Evolutionary conservation across 1,284 basidiomycete species (phyloP), one percentile per base, ranked within the genome.

Genomic region (Cutaneotrichosporon mucoides): DNA sequence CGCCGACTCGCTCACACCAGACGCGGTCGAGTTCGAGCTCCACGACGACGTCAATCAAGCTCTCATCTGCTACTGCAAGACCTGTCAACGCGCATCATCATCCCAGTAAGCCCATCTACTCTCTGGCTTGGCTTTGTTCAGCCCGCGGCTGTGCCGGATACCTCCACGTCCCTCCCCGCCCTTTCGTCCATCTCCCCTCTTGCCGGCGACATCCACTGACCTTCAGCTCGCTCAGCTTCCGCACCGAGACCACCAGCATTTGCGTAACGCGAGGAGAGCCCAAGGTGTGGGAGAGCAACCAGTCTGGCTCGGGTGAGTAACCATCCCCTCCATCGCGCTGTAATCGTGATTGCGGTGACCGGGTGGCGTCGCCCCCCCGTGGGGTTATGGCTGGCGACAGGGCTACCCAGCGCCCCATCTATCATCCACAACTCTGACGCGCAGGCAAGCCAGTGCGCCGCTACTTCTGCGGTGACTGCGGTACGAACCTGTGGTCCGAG

Each of bases 391-490:
- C 16, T 4, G 44, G 16, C 15, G 16, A 16, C 16, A 12, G 13
- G 4, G 16, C 15, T 11, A 44, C 6, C 15, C n/a, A 16, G 15
- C 43, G 43, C 43, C 24, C 24, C 24, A 24, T 24, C 38, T 40
- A 8, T 8, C 16, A 11, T 13, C 43, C 43, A 16, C 6, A 6
- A 6, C 33, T 11, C 46, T 48, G 46, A 48, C 34, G 24, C 33
- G 57, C 66, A 16, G 70, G 70, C 38, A 62, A 62, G 36, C 41
- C 61, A 10, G 63, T 67, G 11, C 59, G 47, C 0, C 59, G 69
- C 40, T 44, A 62, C 51, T 71, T 71, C 54, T 71, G 69, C 54
- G 63, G 59, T 7, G 55, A 58, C 41, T 71, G 69, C 57, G 65
- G 64, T 11, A 64, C 64, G 59, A 48, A 48, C 11, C 56, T 61